Evolutionary conservation across 23 red algal species (phyloP).

Genomic region (Agarophyton chilense): DNA sequence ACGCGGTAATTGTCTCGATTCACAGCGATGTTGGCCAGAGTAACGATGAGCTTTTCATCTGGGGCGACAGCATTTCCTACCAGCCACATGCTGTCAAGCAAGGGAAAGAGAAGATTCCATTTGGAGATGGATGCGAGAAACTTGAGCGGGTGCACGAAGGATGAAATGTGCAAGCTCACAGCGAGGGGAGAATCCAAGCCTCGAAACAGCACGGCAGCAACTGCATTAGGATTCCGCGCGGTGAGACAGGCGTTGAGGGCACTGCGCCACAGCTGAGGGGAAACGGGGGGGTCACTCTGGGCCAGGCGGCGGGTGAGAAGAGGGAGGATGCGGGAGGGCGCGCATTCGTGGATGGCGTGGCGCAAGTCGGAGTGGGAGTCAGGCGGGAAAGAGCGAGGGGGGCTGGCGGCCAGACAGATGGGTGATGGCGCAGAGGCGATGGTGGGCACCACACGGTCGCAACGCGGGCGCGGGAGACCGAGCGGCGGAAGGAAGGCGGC

Average conservation of each 20-base stretch:
- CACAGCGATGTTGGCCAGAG: conserved; percentile 45
- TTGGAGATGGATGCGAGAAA: conserved; percentile 8
- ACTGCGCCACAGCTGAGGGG: background rate
- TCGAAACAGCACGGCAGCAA: conserved; percentile 7
- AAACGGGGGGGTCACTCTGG: background rate
- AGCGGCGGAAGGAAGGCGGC: background rate
- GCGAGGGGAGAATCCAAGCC: background rate
- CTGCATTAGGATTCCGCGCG: background rate
- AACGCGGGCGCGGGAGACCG: background rate
- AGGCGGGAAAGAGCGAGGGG: background rate
- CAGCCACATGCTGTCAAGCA: background rate
- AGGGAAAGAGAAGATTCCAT: conserved; percentile 12
- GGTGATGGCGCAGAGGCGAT: background rate
- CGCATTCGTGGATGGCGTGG: background rate
- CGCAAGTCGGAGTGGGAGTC: background rate
- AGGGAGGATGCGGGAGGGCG: background rate
- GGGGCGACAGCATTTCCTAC: conserved; percentile 3
- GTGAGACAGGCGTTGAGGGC: conserved; percentile 19
- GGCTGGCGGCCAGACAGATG: background rate
- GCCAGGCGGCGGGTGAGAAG: background rate
- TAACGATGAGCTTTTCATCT: conserved; percentile 33
- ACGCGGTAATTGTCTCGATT: background rate
- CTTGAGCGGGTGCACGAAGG: background rate
- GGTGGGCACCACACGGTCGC: background rate
- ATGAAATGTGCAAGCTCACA: background rate